phyloP scores from a whole-genome alignment of 2,329 filamentous ascomycete genomes.

The Tympanopsis confertula region DNA sequence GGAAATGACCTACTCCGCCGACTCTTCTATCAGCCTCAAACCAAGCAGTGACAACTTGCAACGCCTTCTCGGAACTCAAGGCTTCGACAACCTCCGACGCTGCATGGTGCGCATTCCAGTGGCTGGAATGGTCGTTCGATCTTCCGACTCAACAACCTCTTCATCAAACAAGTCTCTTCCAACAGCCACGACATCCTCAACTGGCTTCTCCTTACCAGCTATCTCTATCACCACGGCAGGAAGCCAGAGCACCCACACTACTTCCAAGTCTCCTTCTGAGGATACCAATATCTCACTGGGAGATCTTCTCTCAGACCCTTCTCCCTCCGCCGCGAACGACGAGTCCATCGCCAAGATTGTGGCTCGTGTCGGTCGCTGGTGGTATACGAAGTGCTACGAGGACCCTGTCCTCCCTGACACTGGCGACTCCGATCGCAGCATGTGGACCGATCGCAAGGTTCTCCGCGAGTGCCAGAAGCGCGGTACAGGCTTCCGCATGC shows the following conservation, averaged over 20 bases:
- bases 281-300: background rate
- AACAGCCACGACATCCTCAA: background rate
- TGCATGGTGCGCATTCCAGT: slow-evolving; percentile 35
- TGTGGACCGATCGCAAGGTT: background rate
- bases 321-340: background rate
- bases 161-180: background rate
- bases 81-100: slow-evolving; percentile 32
- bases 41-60: slow-evolving; percentile 33
- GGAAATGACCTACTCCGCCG: slow-evolving; percentile 26
- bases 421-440: background rate
- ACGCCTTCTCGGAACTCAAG: slow-evolving; percentile 25
- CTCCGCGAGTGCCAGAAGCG: background rate
- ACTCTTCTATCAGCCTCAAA: slow-evolving; percentile 28
- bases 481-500: background rate
- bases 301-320: background rate
- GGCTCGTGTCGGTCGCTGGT: background rate
- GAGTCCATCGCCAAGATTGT: background rate
- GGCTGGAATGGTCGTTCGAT: slow-evolving; percentile 26
- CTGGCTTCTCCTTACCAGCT: too few relatives aligned
- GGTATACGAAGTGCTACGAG: slow-evolving; percentile 1
- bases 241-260: background rate
- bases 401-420: background rate
- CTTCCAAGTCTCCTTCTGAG: background rate
- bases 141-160: slow-evolving; percentile 21
- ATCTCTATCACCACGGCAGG: background rate